phyloP scores from a whole-genome alignment of 305 asterid species.

The Fraxinus nigra region DNA sequence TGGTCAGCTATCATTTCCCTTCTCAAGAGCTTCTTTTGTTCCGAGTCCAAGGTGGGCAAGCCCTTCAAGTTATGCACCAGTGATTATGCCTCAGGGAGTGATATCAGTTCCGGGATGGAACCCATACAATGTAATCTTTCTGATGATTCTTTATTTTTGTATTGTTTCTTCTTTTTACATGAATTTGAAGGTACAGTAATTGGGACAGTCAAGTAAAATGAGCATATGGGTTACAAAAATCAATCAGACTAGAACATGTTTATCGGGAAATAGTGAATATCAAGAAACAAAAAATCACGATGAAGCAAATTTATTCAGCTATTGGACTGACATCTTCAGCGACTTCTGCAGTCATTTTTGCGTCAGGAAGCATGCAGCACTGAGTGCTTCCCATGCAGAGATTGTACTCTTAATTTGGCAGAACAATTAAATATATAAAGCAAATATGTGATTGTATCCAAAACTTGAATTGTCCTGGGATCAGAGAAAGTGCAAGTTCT shows the following conservation, averaged over 20 bases:
- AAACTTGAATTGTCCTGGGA: background rate
- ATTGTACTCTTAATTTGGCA: background rate
- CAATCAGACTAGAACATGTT: constrained; percentile 12
- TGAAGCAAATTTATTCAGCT: background rate
- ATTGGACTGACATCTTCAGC: constrained; percentile 3
- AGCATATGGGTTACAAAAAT: background rate
- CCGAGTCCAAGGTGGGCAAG: constrained; percentile 92
- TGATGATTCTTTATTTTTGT: constrained; percentile 21
- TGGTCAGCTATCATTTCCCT: constrained; percentile 73
- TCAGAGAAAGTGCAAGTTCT: constrained; percentile 14
- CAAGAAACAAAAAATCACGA: background rate
- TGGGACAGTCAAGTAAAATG: background rate
- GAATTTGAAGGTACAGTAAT: background rate
- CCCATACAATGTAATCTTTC: constrained; percentile 70
- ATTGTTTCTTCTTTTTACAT: constrained; percentile 11
- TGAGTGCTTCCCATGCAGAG: constrained; percentile 12
- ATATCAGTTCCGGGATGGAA: constrained; percentile 88
- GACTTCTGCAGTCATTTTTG: background rate
- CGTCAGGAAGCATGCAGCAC: constrained; percentile 7
- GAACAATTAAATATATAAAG: background rate
- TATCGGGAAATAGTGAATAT: background rate
- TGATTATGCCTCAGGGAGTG: constrained; percentile 89
- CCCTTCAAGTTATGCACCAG: constrained; percentile 80
- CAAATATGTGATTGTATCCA: constrained; percentile 1
- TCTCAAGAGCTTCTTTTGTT: constrained; percentile 73